Conservation (phyloP, 1,284 basidiomycete genomes). For the Singerocomus inundabilis region DNA sequence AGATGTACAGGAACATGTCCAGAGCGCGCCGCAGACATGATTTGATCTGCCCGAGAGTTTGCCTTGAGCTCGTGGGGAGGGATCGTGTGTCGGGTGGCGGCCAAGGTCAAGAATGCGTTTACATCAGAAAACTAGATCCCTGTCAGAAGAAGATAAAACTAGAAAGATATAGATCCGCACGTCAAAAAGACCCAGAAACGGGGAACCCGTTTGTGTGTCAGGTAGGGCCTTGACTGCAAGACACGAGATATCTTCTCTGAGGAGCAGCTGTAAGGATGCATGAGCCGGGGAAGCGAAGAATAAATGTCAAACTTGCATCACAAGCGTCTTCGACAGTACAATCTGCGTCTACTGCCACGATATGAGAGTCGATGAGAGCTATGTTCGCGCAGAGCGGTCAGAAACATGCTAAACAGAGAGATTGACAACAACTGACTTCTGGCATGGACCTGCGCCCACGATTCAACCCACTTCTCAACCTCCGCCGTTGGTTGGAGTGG, state of each 20-base stretch:
- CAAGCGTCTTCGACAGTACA: constrained; percentile 77
- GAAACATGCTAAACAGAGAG: neutral
- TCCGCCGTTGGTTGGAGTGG: constrained; percentile 32
- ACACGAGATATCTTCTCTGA: constrained; percentile 61
- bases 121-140: constrained; percentile 70
- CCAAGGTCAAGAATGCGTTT: constrained; percentile 76
- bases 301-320: constrained; percentile 48
- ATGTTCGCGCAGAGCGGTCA: neutral
- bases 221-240: constrained; percentile 54
- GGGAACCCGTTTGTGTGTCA: constrained; percentile 27
- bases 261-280: constrained; percentile 46
- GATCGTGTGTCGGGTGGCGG: constrained; percentile 70
- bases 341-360: constrained; percentile 62
- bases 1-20: constrained; percentile 70
- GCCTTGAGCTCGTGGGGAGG: constrained; percentile 55
- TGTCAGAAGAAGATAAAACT: constrained; percentile 11
- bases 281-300: constrained; percentile 9
- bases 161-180: constrained; percentile 41
- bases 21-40: constrained; percentile 67
- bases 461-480: constrained; percentile 54
- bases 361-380: constrained; percentile 67
- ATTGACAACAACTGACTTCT: constrained; percentile 41
- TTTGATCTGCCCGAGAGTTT: constrained; percentile 59
- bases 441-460: constrained; percentile 54
- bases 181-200: constrained; percentile 69